Evolutionary conservation across 1,139 yeast species (phyloP), one percentile per base, ranked within the genome.

Genomic region (Taphrina pruni): DNA sequence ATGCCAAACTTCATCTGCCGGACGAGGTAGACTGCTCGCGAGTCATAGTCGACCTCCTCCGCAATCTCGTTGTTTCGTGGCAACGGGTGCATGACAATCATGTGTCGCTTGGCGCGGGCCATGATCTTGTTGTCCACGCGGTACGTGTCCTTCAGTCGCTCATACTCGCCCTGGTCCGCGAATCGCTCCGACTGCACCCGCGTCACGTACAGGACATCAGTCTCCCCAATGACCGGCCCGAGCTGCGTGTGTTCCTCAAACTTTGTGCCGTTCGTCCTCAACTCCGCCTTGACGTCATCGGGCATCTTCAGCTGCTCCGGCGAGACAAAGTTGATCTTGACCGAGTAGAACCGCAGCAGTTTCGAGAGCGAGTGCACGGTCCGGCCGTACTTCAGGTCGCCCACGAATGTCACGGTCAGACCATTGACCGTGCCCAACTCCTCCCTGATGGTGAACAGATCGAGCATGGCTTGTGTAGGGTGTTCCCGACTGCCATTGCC

Each of bases 351-450:
- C 78, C 88, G 88, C 78, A 95, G 86, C 79, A 95, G 84, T 79
- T 91, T 89, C 79, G 95, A 90, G 79, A 95, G 86, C 17, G 99
- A 94, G 82, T 95, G 99, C 66, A 95, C 98, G 73, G 99, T 97
- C 83, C 99, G 89, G 71, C 99, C 99, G 77, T 91, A 90, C 80
- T 91, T 91, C 85, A 95, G 86, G 79, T 95, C 99, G 78, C 99
- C 99, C 97, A 95, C 93, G 80, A 95, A 95, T 8, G 99, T 95
- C 73, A 95, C 95, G 60, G 97, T 92, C 77, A 95, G 89, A 78
- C 98, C 98, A 78, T 95, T 95, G 66, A 95, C 98, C 71, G 98
- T 91, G 79, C 99, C 99, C 74, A 95, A 85, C 82, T 95, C 99
- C 81, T 95, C 99, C 82, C 99, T 90, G 76, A 95, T 95, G 70